Evolutionary conservation across 805 yeast genomes (phyloP).

Genomic region (Allodekkera sacchari): DNA sequence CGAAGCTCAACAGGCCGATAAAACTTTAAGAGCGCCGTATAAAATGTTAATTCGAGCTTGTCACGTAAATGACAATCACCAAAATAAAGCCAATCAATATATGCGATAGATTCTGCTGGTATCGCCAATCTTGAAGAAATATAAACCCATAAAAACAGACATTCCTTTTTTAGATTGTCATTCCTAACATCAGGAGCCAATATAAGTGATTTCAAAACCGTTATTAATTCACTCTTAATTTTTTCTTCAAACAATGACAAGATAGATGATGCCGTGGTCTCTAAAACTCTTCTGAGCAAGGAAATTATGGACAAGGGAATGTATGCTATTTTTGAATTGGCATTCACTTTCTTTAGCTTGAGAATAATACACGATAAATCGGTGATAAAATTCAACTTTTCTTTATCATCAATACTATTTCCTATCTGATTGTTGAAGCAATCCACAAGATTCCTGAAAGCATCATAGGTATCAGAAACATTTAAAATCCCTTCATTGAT

Average conservation of each 20-base stretch:
- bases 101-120: conserved; percentile 15
- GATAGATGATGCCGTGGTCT: neutral
- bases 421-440: conserved; percentile 1
- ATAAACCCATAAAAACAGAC: conserved; percentile 16
- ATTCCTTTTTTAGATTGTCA: conserved; percentile 8
- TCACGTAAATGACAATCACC: conserved; percentile 11
- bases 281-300: conserved; percentile 3
- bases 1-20: conserved; percentile 7
- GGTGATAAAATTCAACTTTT: conserved; percentile 2
- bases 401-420: neutral
- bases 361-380: conserved; percentile 6
- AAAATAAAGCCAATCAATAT: conserved; percentile 24
- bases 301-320: conserved; percentile 6
- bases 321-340: conserved; percentile 4
- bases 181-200: conserved; percentile 7
- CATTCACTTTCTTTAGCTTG: conserved; percentile 8
- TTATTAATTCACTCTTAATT: conserved; percentile 10
- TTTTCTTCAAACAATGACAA: conserved; percentile 2
- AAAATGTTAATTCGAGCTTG: conserved; percentile 17
- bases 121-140: conserved; percentile 8
- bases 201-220: conserved; percentile 12
- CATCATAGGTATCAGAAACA: neutral
- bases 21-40: conserved; percentile 11
- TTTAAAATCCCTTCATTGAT: conserved; percentile 2
- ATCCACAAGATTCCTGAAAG: conserved; percentile 1